These are phyloP conservation scores for Aureobasidium melanogenum DNA, from an alignment of 2,329 filamentous ascomycete genomes.

Conservation along the genomic window DNA sequence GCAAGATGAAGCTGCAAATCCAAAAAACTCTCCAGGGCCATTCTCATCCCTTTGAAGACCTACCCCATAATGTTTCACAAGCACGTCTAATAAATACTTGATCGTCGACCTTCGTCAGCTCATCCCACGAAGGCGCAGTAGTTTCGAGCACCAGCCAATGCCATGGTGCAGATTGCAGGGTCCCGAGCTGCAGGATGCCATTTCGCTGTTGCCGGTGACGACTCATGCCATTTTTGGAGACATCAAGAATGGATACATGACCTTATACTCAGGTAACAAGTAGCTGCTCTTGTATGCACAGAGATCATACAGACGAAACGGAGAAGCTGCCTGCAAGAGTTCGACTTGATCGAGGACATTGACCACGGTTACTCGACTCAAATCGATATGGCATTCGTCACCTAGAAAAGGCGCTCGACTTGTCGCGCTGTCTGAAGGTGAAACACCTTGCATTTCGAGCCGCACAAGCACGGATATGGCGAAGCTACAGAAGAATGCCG, in stretches of 20 bases:
- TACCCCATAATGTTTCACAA: not conserved
- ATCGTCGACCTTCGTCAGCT: not conserved
- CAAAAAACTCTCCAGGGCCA: not conserved
- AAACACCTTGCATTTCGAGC: not conserved
- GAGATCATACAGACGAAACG: not conserved
- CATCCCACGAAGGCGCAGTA: not conserved
- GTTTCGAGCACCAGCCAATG: not conserved
- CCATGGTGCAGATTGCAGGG: not conserved
- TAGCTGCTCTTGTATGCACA: no score
- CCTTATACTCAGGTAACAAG: no score
- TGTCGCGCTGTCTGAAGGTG: not conserved
- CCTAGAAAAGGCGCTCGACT: not conserved
- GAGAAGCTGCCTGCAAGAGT: not conserved
- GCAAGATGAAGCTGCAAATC: not conserved
- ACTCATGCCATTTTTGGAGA: not conserved
- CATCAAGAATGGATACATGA: not conserved
- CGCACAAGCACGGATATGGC: not conserved
- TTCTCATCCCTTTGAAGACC: not conserved
- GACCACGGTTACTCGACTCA: no score
- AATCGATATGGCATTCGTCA: not conserved
- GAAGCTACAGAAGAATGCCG: not conserved
- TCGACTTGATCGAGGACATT: not conserved
- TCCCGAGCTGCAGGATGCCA: not conserved
- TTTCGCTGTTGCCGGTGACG: no score
- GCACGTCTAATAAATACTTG: not conserved